Conservation (phyloP, 164 flowering plant genomes). For the Vitis amurensis region DNA sequence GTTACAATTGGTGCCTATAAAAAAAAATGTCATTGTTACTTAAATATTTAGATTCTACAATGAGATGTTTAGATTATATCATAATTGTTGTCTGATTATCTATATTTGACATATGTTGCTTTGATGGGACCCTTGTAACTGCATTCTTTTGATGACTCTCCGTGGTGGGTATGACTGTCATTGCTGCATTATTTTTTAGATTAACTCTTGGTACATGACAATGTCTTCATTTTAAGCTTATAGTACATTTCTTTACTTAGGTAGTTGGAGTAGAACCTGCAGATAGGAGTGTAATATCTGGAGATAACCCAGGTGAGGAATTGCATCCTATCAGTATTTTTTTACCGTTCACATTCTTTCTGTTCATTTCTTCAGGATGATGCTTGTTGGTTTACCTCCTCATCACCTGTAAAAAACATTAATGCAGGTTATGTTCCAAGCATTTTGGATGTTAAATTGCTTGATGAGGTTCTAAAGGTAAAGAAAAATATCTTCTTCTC, state of each 20-base stretch:
- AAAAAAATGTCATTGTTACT: too few species aligned
- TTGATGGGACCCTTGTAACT: too few species aligned
- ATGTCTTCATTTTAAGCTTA: not conserved
- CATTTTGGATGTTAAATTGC: conserved; percentile 69
- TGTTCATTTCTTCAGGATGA: not conserved
- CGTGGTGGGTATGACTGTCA: not conserved
- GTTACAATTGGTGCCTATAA: too few species aligned
- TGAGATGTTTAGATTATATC: not conserved
- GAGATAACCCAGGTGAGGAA: conserved; percentile 65
- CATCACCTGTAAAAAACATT: conserved; percentile 6
- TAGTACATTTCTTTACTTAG: conserved; percentile 35
- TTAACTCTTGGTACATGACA: not conserved
- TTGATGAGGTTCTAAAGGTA: conserved; percentile 86
- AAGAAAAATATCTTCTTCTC: not conserved
- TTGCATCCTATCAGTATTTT: not conserved
- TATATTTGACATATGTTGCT: too few species aligned
- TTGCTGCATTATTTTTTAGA: not conserved
- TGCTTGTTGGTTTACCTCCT: not conserved
- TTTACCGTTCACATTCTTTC: not conserved
- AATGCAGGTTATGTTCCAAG: conserved; percentile 69
- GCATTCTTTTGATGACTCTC: too few species aligned
- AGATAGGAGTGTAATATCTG: conserved; percentile 70
- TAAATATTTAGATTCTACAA: too few species aligned
- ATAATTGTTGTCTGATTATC: not conserved
- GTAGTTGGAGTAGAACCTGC: conserved; percentile 88